Base-by-base conservation (phyloP, 768 basidiomycete species). In the Scleroderma citrinum region DNA sequence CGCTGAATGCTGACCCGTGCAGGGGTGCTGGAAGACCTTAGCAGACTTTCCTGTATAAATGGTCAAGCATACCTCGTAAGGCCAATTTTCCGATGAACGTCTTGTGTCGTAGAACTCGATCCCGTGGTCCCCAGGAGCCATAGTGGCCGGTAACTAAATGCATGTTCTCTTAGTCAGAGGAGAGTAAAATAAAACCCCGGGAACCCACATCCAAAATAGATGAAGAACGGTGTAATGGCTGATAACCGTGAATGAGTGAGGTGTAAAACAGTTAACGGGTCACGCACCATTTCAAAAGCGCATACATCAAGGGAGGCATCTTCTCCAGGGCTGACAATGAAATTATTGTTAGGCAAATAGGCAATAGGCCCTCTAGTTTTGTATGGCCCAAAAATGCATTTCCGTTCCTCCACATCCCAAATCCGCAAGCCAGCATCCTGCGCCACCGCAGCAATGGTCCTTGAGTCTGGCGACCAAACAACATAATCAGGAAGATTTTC, bases 381-480 rank as follows among this genome's bases (percentile, higher is more conserved):
- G 3, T 30, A 6, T 23, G n/a, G 17, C 5, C 34, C 38, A 4
- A 40, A 3, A 11, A 47, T 10, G n/a, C 37, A 39, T 16, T 32
- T 16, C 16, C 37, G 16, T 7, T 20, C 30, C 26, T 47, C 38
- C 16, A 39, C 35, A 17, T 44, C 35, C 44, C 49, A 44, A 20
- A 45, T 26, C 5, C 24, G 32, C 12, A 50, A n/a, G 34, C 14
- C 14, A 31, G 34, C 34, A 36, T 44, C 43, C 17, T 36, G 21
- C 10, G 43, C 32, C 24, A 26, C 35, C 4, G 41, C 32, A 8
- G 49, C 34, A 5, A 50, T 36, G 24, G 34, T 44, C 26, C 24
- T 36, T 3, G 24, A 29, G 20, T 50, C 43, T 2, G 42, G 49
- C 10, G 58, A 55, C 23, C 55, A 51, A 20, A 50, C 51, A 7